A percentile compares a stretch with the other conserved stretches of the same genome.
These are phyloP conservation scores for Xylariaceae sp. DNA, from an alignment of 2,329 filamentous ascomycete species.

Conservation along the genomic window DNA sequence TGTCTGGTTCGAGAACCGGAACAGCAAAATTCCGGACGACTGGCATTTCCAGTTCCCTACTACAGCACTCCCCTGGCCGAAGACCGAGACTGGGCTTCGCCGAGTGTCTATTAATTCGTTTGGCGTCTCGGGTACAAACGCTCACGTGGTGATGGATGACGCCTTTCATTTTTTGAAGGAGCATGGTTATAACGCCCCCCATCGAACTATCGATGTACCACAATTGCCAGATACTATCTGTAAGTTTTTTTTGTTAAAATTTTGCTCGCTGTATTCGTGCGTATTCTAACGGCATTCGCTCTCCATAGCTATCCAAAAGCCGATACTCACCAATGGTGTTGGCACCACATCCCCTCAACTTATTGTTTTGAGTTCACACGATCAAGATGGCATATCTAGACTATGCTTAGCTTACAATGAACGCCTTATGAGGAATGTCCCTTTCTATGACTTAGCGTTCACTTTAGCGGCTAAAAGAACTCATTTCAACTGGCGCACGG, in stretches of 20 bases:
- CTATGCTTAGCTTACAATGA: too few species aligned
- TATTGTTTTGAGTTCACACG: slow-evolving; percentile 19
- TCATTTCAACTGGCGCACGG: slow-evolving; percentile 18
- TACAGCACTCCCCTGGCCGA: slow-evolving; percentile 15
- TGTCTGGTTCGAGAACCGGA: slow-evolving; percentile 11
- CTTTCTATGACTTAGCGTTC: slow-evolving; percentile 11
- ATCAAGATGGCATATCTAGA: slow-evolving; percentile 25
- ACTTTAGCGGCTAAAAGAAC: slow-evolving; percentile 20
- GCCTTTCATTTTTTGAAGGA: slow-evolving; percentile 16
- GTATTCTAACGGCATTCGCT: too few species aligned
- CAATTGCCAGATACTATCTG: background rate
- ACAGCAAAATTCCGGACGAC: slow-evolving; percentile 14
- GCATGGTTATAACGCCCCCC: slow-evolving; percentile 9
- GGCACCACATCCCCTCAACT: slow-evolving; percentile 16
- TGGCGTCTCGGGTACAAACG: slow-evolving; percentile 23
- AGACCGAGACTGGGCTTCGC: slow-evolving; percentile 6
- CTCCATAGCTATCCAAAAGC: too few species aligned
- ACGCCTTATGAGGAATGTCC: too few species aligned
- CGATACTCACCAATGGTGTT: too few species aligned
- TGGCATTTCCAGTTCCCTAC: slow-evolving; percentile 17
- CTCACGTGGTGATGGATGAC: slow-evolving; percentile 23
- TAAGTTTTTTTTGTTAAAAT: too few species aligned
- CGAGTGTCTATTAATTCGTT: slow-evolving; percentile 24
- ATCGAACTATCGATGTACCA: slow-evolving; percentile 4
- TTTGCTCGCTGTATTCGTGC: too few species aligned